Percentiles rank a stretch among this genome's conserved stretches.
Conservation (phyloP, 257 asterid genomes). For the Plectranthus barbatus region DNA sequence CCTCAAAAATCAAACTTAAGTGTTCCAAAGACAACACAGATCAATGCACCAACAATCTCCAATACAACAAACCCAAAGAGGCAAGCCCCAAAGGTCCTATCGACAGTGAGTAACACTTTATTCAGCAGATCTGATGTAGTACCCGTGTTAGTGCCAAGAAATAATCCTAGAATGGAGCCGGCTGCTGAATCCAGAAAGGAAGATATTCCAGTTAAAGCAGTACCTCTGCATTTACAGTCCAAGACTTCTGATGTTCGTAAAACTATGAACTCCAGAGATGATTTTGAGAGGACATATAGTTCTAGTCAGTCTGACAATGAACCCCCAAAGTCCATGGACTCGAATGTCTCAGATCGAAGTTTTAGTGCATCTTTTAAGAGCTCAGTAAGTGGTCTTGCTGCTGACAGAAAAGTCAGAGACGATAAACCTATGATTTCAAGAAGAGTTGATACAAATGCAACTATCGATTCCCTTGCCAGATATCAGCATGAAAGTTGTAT, state of each 20-base stretch:
- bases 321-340: conserved; percentile 38
- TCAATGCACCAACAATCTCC: conserved; percentile 35
- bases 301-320: conserved; percentile 45
- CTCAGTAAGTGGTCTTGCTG: conserved; percentile 30
- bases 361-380: conserved; percentile 35
- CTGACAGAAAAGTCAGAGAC: conserved; percentile 43
- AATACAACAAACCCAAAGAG: conserved; percentile 49
- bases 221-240: conserved; percentile 52
- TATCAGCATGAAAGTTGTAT: conserved; percentile 51
- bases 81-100: conserved; percentile 54
- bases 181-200: conserved; percentile 72
- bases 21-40: conserved; percentile 44
- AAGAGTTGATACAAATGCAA: conserved; percentile 37
- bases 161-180: conserved; percentile 57
- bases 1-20: conserved; percentile 58
- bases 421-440: conserved; percentile 40
- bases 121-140: conserved; percentile 61
- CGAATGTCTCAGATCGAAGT: conserved; percentile 38
- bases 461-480: conserved; percentile 31
- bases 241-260: conserved; percentile 56
- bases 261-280: conserved; percentile 46
- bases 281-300: conserved; percentile 39
- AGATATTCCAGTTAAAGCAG: conserved; percentile 55
- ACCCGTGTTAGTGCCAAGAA: conserved; percentile 82
- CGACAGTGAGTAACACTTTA: conserved; percentile 33